These are phyloP conservation scores for Chrysanthemum lavandulifolium DNA, from an alignment of 129 eudicot species.

Conservation along the genomic window DNA sequence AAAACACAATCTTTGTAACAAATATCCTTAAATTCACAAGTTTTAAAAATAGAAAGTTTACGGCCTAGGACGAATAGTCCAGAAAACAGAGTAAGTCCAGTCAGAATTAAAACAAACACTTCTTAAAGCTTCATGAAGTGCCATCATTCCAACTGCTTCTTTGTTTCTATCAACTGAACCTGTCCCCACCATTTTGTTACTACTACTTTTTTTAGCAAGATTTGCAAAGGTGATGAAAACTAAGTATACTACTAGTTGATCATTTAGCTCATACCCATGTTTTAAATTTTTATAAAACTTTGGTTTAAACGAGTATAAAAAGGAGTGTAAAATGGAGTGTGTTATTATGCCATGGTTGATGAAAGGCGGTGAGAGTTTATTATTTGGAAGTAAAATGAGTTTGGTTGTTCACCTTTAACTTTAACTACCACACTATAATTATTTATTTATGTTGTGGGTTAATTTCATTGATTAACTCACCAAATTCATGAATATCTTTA, in stretches of 20 bases:
- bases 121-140: constrained; percentile 61
- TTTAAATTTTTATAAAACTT: background rate
- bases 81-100: constrained; percentile 98
- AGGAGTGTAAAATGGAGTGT: constrained; percentile 14
- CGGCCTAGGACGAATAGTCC: constrained; percentile 99
- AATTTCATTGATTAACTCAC: constrained; percentile 34
- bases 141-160: constrained; percentile 50
- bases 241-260: constrained; percentile 6
- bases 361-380: constrained; percentile 33
- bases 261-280: constrained; percentile 15
- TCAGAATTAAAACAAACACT: constrained; percentile 79
- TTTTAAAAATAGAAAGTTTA: constrained; percentile 19
- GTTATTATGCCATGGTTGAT: constrained; percentile 1
- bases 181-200: constrained; percentile 37
- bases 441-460: constrained; percentile 35
- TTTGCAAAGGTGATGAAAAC: constrained; percentile 11
- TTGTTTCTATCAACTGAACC: constrained; percentile 44
- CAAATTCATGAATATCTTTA: constrained; percentile 24
- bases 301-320: background rate
- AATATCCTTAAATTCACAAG: background rate
- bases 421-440: constrained; percentile 20
- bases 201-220: constrained; percentile 12
- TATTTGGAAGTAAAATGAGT: constrained; percentile 24
- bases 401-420: constrained; percentile 25
- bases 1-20: background rate